These are phyloP conservation scores for Rhodotorula sp. DNA, from an alignment of 1,284 basidiomycete species.

Conservation along the genomic window DNA sequence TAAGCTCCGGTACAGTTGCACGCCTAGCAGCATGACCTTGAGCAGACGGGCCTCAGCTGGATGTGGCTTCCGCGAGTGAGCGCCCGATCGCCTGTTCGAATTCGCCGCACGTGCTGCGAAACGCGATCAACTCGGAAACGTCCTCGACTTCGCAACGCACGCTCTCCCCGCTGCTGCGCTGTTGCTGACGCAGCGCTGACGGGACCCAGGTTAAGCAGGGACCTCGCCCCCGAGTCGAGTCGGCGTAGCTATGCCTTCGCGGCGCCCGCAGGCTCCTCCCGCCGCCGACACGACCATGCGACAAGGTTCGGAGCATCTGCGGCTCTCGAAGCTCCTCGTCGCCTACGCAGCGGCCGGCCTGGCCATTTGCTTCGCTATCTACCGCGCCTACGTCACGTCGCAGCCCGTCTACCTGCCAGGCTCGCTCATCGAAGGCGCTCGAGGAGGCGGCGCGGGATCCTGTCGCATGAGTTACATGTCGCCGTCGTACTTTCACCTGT, in stretches of 20 bases:
- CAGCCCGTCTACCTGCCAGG: conserved; percentile 30
- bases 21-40: conserved; percentile 10
- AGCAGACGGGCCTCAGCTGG: too few relatives aligned
- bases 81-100: neutral
- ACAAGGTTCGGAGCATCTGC: neutral
- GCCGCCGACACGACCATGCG: neutral
- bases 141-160: too few relatives aligned
- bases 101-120: neutral
- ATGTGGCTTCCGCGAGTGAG: neutral
- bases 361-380: neutral
- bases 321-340: conserved; percentile 9
- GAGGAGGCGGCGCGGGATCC: conserved; percentile 42
- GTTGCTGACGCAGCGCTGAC: too few relatives aligned
- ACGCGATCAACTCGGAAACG: too few relatives aligned
- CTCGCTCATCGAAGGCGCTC: conserved; percentile 28
- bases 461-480: conserved; percentile 99
- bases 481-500: conserved; percentile 73
- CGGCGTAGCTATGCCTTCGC: neutral
- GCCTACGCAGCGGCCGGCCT: neutral
- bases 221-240: neutral
- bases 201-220: too few relatives aligned
- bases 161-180: too few relatives aligned
- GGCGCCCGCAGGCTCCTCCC: neutral
- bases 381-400: conserved; percentile 9
- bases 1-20: conserved; percentile 7